Evolutionary conservation across 768 basidiomycete species (phyloP), one percentile per base, ranked within the genome.

Genomic region (Rhodotorula toruloides): DNA sequence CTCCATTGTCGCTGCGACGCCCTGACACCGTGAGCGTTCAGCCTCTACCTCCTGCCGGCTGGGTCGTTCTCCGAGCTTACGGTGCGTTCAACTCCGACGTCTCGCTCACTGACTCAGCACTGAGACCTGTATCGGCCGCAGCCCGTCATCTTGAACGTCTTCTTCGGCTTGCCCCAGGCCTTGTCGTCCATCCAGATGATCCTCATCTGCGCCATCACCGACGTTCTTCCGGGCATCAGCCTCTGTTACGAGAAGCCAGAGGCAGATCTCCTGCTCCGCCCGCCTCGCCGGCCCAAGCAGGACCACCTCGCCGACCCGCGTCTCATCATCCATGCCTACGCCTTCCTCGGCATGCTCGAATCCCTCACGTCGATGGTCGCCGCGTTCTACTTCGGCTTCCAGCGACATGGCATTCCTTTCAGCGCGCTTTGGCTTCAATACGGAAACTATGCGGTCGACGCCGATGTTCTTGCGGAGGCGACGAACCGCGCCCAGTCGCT

Each of bases 241-340:
- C 76, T 86, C 62, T 82, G 82, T 63, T 80, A 82, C 70, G 85
- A 86, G 74, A 80, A 82, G 37, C 84, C 85, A n/a, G 85, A 87
- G 76, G 77, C 81, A 2, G 85, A 84, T 47, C 77, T 87, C 7
- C 77, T 87, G 36, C 75, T 78, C 9, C 80, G 84, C 34, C 82
- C 81, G 63, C 85, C 85, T 0, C 80, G 85, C 37, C 80, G 85
- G 64, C 79, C 80, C 29, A 81, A 83, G 72, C 84, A 78, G 46
- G 85, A 86, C 61, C 79, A 82, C 21, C 78, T 87, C 16, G 83
- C 81, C 9, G 79, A 85, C 69, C 78, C 79, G 77, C 81, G 79
- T 61, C 76, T 83, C 61, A 79, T 83, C 72, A 65, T 81, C 7
- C 85, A 86, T 17, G 84, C 84, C 0, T 86, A 86, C 73, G 77